Conservation (phyloP, 305 asterid genomes). For the Ilex paraguariensis region DNA sequence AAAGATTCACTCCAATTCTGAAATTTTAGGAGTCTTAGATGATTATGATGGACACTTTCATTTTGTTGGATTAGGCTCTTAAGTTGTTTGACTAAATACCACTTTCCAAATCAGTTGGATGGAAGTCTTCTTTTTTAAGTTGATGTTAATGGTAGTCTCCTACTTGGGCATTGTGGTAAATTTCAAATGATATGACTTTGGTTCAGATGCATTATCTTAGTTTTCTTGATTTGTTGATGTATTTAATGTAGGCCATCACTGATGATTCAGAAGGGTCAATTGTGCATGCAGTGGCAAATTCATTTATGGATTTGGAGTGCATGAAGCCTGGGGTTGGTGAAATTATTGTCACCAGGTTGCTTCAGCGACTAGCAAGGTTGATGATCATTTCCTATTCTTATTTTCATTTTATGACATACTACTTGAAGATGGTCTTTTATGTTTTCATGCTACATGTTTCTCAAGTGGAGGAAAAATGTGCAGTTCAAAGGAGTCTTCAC, state of each 20-base stretch:
- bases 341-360: constrained; percentile 65
- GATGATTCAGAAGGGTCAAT: constrained; percentile 63
- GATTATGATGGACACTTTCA: constrained; percentile 24
- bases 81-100: background rate
- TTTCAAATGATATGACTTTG: background rate
- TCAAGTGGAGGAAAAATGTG: constrained; percentile 25
- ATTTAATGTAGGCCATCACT: constrained; percentile 44
- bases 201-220: background rate
- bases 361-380: constrained; percentile 85
- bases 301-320: constrained; percentile 79
- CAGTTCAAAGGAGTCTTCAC: constrained; percentile 80
- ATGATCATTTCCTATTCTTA: background rate
- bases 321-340: constrained; percentile 79
- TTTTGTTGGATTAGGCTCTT: background rate
- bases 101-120: too few species aligned
- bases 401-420: background rate
- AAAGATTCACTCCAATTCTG: too few species aligned
- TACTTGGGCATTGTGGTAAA: background rate
- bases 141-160: background rate
- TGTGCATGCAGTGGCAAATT: constrained; percentile 48
- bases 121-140: background rate
- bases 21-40: too few species aligned
- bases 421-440: background rate
- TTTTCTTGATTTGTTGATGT: constrained; percentile 7
- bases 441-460: constrained; percentile 13